Conservation (phyloP, 192 early-diverging fungal genomes). For the Rhizophagus prolifer region DNA sequence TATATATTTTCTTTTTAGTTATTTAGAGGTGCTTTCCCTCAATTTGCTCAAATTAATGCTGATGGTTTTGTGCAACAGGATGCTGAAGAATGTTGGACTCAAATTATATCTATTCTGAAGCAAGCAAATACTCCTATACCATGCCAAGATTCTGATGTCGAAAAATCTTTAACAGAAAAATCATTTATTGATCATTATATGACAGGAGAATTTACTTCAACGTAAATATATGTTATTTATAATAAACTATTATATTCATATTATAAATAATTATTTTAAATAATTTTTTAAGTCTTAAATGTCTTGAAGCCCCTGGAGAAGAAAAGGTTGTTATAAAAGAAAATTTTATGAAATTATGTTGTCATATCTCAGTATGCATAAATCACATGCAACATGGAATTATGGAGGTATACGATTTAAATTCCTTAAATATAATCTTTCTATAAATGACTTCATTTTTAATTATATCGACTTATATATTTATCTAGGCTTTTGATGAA, state of each 20-base stretch:
- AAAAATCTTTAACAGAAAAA: background rate
- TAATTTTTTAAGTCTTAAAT: slow-evolving; percentile 55
- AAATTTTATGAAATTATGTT: slow-evolving; percentile 74
- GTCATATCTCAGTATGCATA: slow-evolving; percentile 65
- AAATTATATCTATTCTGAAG: slow-evolving; percentile 74
- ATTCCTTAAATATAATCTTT: background rate
- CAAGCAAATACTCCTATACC: slow-evolving; percentile 49
- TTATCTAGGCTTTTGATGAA: slow-evolving; percentile 67
- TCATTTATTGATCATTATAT: slow-evolving; percentile 82
- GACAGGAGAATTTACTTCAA: slow-evolving; percentile 63
- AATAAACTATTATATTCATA: background rate
- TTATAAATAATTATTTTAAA: background rate
- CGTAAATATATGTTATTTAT: slow-evolving; percentile 18
- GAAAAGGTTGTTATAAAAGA: slow-evolving; percentile 58
- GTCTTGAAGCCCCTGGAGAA: slow-evolving; percentile 82
- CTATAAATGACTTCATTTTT: background rate
- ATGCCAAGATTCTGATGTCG: background rate
- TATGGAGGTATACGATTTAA: slow-evolving; percentile 37
- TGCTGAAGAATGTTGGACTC: slow-evolving; percentile 97
- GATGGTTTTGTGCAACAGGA: slow-evolving; percentile 90
- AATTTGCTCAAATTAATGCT: slow-evolving; percentile 79
- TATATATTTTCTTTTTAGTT: slow-evolving; percentile 35
- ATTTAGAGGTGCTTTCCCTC: slow-evolving; percentile 77
- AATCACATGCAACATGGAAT: slow-evolving; percentile 80
- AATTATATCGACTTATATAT: background rate